Evolutionary conservation across 306 rosid species (phyloP).

Genomic region (Malus orientalis): DNA sequence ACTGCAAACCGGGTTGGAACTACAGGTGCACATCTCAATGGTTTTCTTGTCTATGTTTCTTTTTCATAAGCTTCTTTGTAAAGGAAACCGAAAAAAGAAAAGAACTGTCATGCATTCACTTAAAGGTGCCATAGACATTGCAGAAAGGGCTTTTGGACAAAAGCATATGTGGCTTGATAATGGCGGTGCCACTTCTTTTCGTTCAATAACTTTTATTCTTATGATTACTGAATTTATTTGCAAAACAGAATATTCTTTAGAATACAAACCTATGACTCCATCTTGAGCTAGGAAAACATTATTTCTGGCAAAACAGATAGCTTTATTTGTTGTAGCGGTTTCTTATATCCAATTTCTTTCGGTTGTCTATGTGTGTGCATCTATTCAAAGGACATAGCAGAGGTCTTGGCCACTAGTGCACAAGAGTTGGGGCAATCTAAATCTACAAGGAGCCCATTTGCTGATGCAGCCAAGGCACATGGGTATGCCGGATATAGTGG

Average conservation of each 20-base stretch:
- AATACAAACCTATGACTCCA: too few species aligned
- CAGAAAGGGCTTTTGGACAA: neutral
- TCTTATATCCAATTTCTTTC: neutral
- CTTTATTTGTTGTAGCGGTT: neutral
- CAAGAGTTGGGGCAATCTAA: slow-evolving; percentile 56
- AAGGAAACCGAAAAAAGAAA: neutral
- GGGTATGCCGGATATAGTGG: slow-evolving; percentile 61
- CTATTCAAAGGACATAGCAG: slow-evolving; percentile 53
- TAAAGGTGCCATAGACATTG: neutral
- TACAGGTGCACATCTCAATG: slow-evolving; percentile 43
- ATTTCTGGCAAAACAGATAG: neutral
- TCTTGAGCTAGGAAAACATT: neutral
- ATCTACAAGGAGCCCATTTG: slow-evolving; percentile 56
- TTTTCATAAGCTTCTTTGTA: neutral
- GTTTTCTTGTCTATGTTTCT: neutral
- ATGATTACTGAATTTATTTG: neutral
- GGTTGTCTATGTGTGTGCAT: neutral
- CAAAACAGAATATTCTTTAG: neutral
- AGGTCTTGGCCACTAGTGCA: slow-evolving; percentile 53
- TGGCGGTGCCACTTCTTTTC: neutral
- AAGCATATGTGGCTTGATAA: neutral
- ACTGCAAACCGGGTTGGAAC: slow-evolving; percentile 34
- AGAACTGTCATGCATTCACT: neutral
- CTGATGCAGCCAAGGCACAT: slow-evolving; percentile 55
- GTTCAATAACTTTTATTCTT: neutral